Conservation (phyloP, 441 rosid genomes). For the Francoa sonchifolia region DNA sequence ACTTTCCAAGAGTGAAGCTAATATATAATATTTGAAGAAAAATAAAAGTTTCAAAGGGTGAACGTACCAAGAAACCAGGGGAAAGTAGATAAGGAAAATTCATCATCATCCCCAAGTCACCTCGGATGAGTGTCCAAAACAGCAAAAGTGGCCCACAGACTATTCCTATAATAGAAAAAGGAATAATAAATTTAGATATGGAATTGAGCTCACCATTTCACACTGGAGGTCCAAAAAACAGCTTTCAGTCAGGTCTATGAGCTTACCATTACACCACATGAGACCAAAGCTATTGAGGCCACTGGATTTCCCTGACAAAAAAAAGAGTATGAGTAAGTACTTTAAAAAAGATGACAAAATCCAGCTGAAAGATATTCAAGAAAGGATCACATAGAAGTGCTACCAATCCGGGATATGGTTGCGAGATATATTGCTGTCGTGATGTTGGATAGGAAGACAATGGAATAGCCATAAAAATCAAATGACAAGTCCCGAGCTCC, state of each 20-base stretch:
- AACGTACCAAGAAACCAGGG: conserved; percentile 71
- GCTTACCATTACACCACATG: conserved; percentile 95
- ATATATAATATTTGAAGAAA: neutral
- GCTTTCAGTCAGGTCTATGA: no score
- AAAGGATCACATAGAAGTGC: conserved; percentile 10
- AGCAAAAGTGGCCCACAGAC: conserved; percentile 73
- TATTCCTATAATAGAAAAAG: conserved; percentile 39
- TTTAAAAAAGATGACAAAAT: conserved; percentile 6
- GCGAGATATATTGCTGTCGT: conserved; percentile 87
- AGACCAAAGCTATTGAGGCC: conserved; percentile 96
- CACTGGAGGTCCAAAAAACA: no score
- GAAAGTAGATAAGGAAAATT: conserved; percentile 55
- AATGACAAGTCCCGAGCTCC: conserved; percentile 95
- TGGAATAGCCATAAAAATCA: conserved; percentile 73
- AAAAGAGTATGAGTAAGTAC: conserved; percentile 7
- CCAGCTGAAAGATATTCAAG: conserved; percentile 3
- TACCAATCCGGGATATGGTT: conserved; percentile 81
- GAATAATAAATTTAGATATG: no score
- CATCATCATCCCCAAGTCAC: conserved; percentile 52
- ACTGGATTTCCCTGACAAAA: conserved; percentile 71
- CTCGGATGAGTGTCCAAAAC: conserved; percentile 66
- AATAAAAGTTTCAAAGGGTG: neutral
- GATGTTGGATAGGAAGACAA: conserved; percentile 79
- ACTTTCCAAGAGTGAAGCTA: neutral
- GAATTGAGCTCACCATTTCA: no score